Percentiles rank a stretch among this genome's conserved stretches.
Conservation (phyloP, 768 basidiomycete genomes). For the Leccinum aurantiacum region DNA sequence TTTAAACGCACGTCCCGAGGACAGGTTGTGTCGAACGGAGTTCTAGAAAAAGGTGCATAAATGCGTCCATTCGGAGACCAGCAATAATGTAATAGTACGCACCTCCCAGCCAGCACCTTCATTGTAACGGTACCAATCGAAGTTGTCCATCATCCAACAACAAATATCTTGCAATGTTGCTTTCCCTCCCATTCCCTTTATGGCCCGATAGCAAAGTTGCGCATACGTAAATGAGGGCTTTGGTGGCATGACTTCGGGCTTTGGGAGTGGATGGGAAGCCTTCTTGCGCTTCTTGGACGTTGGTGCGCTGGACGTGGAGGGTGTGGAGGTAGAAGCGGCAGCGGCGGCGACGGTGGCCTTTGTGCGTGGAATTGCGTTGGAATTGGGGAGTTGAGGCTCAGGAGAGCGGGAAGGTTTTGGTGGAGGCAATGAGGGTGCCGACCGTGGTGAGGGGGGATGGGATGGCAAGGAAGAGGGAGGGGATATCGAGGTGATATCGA, state of each 20-base stretch:
- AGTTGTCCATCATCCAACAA: conserved; percentile 84
- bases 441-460: conserved; percentile 64
- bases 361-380: conserved; percentile 53
- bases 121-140: conserved; percentile 88
- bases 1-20: conserved; percentile 86
- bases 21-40: conserved; percentile 94
- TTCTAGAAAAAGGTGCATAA: conserved; percentile 49
- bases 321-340: conserved; percentile 23
- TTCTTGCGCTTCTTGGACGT: conserved; percentile 74
- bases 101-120: conserved; percentile 91
- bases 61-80: conserved; percentile 13
- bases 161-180: conserved; percentile 92
- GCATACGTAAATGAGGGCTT: conserved; percentile 92
- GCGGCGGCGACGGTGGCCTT: conserved; percentile 29
- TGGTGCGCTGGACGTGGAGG: conserved; percentile 17
- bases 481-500: conserved; percentile 79
- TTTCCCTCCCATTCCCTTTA: conserved; percentile 78
- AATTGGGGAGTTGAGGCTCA: conserved; percentile 59
- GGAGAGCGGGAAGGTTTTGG: conserved; percentile 48
- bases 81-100: conserved; percentile 27
- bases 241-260: conserved; percentile 77
- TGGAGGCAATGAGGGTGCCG: conserved; percentile 42
- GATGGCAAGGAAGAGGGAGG: conserved; percentile 82
- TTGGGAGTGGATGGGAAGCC: conserved; percentile 41
- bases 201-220: conserved; percentile 86